Evolutionary conservation across 306 rosid species (phyloP).

Genomic region (Fragaria nilgerrensis): DNA sequence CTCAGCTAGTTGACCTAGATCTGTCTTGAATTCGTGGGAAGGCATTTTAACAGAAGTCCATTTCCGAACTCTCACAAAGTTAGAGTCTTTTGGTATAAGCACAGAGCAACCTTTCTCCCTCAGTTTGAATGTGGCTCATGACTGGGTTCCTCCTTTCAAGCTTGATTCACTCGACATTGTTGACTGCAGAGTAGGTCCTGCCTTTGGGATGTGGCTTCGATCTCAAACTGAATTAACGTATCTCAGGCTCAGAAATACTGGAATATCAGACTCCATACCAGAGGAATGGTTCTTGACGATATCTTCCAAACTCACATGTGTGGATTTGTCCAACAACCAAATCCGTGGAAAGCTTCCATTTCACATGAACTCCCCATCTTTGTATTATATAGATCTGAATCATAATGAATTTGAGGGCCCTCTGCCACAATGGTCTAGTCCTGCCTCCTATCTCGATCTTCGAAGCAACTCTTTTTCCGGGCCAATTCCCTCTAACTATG

Average conservation of each 20-base stretch:
- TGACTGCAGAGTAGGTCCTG: background rate
- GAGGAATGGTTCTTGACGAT: background rate
- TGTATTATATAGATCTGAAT: background rate
- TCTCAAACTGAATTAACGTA: background rate
- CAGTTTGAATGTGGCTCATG: background rate
- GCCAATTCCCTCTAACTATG: background rate
- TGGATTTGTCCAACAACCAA: slow-evolving; percentile 5
- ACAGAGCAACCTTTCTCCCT: background rate
- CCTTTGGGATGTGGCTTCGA: background rate
- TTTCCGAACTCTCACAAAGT: slow-evolving; percentile 2
- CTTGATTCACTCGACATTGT: background rate
- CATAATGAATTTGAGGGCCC: background rate
- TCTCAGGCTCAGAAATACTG: background rate
- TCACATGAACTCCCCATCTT: background rate
- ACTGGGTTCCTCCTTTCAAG: background rate
- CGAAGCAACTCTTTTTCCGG: background rate
- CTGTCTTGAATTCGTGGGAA: background rate
- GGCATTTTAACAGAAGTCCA: background rate
- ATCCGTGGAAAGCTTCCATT: background rate
- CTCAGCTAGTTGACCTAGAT: background rate
- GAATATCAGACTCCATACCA: background rate
- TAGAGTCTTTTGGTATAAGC: background rate
- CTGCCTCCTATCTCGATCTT: background rate
- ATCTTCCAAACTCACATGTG: background rate
- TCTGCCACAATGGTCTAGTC: background rate